phyloP scores from a whole-genome alignment of 805 yeast genomes.

The Candida suzukii region DNA sequence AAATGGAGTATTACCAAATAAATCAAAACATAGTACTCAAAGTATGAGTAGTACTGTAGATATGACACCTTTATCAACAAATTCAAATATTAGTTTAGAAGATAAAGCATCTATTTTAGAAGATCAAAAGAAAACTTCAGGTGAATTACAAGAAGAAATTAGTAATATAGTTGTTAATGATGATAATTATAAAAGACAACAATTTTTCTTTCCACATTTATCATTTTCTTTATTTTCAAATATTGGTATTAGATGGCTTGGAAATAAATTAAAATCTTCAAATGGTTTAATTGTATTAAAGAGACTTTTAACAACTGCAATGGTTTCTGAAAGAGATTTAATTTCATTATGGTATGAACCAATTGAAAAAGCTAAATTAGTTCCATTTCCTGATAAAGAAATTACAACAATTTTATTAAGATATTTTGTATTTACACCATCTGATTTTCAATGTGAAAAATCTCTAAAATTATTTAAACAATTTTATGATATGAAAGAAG shows the following conservation, averaged over 20 bases:
- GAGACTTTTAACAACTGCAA: slow-evolving; percentile 12
- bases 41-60: too few relatives aligned
- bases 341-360: slow-evolving; percentile 29
- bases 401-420: not conserved
- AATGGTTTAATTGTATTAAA: slow-evolving; percentile 16
- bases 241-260: slow-evolving; percentile 35
- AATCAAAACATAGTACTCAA: too few relatives aligned
- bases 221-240: slow-evolving; percentile 34
- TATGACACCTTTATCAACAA: not conserved
- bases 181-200: slow-evolving; percentile 10
- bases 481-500: slow-evolving; percentile 20
- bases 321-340: slow-evolving; percentile 11
- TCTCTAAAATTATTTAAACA: slow-evolving; percentile 3
- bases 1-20: too few relatives aligned
- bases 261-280: slow-evolving; percentile 11
- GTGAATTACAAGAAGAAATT: slow-evolving; percentile 1
- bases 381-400: slow-evolving; percentile 25
- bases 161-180: slow-evolving; percentile 13
- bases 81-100: not conserved
- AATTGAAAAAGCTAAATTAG: slow-evolving; percentile 16
- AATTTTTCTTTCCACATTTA: slow-evolving; percentile 20
- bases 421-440: not conserved
- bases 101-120: not conserved
- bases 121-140: slow-evolving; percentile 1
- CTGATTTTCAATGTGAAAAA: not conserved